Evolutionary conservation across 495 filamentous ascomycete genomes (phyloP), one percentile per base, ranked within the genome.

Genomic region (Aspergillus saccharolyticus): DNA sequence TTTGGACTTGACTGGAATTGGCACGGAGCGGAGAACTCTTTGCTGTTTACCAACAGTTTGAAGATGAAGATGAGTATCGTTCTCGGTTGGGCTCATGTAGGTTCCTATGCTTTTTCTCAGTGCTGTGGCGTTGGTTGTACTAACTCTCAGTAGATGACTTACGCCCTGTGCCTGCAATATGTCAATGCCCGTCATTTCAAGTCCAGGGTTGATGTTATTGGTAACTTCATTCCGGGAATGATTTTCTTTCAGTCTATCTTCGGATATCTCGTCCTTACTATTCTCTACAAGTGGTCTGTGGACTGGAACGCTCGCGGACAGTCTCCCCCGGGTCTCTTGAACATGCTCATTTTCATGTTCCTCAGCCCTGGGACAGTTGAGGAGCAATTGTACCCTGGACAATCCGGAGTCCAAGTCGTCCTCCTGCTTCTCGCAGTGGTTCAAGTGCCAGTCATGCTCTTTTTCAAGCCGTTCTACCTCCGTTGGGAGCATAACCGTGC

Each of bases 321-420:
- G 22, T 75, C 80, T 25, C 89, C 95, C 3, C 94, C 94, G 0
- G 88, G 90, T 63, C 78, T 99, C 22, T 75, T 99, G 56, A 99
- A 99, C 81, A 96, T 97, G 91, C 80, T 99, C 62, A 99, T 99
- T 68, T 96, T 96, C 82, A 99, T 99, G 94, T 97, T 99, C 78
- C 77, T 99, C 52, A 83, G 84, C 53, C 94, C 94, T 5, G 90
- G 90, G 21, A 87, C 69, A 0, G 75, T 97, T 47, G 83, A 87
- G 44, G 82, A 85, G 53, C 80, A 75, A 52, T 80, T 99, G 6
- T 99, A 94, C 66, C 70, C 70, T 18, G 89, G 89, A 52, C 94
- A 99, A 70, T 76, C 70, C 7, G 60, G 58, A 0, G 79, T 99
- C 3, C 94, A 99, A 70, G 73, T 89, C 18, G 65, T 86, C 33